These are phyloP conservation scores for Protomyces arabidopsidicola DNA, from an alignment of 1,139 yeast genomes.

Conservation along the genomic window DNA sequence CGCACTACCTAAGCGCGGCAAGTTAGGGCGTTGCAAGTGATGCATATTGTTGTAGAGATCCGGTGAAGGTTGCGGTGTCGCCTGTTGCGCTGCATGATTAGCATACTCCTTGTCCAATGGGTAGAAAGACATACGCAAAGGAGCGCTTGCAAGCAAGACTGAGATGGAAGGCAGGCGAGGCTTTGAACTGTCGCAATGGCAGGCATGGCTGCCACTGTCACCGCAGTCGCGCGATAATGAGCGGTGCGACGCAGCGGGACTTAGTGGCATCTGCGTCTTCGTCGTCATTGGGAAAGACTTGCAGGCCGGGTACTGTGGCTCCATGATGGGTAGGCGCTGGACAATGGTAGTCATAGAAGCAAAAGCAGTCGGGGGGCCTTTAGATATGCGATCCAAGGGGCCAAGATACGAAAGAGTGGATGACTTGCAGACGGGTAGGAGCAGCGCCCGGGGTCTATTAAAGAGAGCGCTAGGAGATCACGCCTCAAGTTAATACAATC, in stretches of 20 bases:
- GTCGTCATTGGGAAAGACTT: neutral
- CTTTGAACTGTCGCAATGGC: slow-evolving; percentile 3
- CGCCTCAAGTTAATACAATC: too few relatives aligned
- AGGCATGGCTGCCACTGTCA: neutral
- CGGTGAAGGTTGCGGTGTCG: slow-evolving; percentile 14
- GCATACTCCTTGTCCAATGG: neutral
- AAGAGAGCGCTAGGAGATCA: too few relatives aligned
- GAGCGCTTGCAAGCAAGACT: slow-evolving; percentile 7
- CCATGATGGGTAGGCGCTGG: neutral
- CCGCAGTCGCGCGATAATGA: neutral
- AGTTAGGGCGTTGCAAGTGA: neutral
- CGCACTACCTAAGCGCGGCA: neutral
- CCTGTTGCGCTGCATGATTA: slow-evolving; percentile 4
- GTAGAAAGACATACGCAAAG: neutral
- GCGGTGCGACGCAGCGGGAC: neutral
- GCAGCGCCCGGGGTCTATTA: too few relatives aligned
- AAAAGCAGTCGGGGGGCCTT: neutral
- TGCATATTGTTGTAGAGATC: neutral
- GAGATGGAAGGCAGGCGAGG: slow-evolving; percentile 13
- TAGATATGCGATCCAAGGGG: too few relatives aligned
- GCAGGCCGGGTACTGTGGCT: neutral
- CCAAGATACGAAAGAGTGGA: too few relatives aligned
- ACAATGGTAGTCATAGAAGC: neutral
- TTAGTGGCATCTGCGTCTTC: neutral
- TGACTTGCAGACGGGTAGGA: too few relatives aligned